Conservation (phyloP, 116 monocot genomes). For the Papilionanthe hybrid region DNA sequence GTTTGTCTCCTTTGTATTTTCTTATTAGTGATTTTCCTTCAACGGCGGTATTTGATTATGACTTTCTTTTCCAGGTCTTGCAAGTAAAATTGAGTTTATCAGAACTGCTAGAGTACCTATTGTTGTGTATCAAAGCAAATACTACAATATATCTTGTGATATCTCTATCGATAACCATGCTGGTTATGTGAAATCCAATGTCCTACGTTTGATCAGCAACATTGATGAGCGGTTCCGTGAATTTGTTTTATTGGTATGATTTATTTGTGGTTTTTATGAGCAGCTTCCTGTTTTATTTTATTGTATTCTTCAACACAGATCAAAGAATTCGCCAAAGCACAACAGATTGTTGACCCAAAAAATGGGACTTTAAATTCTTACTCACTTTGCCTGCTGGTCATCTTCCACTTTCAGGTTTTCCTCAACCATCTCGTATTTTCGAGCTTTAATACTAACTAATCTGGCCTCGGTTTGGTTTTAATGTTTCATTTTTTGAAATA, state of each 20-base stretch:
- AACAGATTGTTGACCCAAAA: constrained; percentile 72
- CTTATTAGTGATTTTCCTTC: background rate
- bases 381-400: constrained; percentile 75
- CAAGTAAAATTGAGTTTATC: constrained; percentile 33
- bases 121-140: constrained; percentile 56
- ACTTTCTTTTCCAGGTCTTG: constrained; percentile 38
- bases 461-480: background rate
- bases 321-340: constrained; percentile 95
- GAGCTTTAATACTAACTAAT: background rate
- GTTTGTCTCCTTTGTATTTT: background rate
- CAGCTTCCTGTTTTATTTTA: background rate
- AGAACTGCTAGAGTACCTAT: constrained; percentile 72
- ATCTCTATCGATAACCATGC: constrained; percentile 60
- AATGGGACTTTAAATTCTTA: constrained; percentile 75
- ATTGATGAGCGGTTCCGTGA: constrained; percentile 72
- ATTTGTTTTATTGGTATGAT: constrained; percentile 78
- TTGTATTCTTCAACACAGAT: constrained; percentile 35
- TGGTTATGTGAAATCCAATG: constrained; percentile 63
- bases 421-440: constrained; percentile 5
- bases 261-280: constrained; percentile 3
- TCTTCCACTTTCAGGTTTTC: constrained; percentile 85
- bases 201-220: constrained; percentile 46
- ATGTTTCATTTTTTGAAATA: constrained; percentile 4
- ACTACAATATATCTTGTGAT: constrained; percentile 67
- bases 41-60: background rate